Conservation (phyloP, 495 filamentous ascomycete species). For the Pyrenula aspistea region DNA sequence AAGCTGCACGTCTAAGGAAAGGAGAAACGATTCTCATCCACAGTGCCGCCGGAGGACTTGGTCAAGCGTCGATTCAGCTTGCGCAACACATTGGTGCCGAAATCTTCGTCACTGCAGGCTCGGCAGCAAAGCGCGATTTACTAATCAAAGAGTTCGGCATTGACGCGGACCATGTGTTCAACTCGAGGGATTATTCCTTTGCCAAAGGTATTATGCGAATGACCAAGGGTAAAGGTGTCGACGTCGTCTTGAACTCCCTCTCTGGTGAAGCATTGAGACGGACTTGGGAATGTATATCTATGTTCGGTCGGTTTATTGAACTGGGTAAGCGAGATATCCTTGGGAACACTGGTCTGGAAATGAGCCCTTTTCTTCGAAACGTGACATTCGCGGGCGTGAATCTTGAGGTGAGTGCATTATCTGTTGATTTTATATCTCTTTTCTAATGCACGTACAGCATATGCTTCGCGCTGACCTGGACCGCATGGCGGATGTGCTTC, state of each 20-base stretch:
- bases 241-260: constrained; percentile 41
- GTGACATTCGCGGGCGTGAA: constrained; percentile 15
- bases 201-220: constrained; percentile 30
- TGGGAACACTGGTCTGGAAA: constrained; percentile 10
- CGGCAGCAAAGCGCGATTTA: constrained; percentile 23
- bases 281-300: constrained; percentile 35
- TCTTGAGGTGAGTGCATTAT: constrained; percentile 23
- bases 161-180: constrained; percentile 30
- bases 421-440: constrained; percentile 4
- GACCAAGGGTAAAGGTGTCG: constrained; percentile 40
- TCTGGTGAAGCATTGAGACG: constrained; percentile 27
- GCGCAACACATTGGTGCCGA: constrained; percentile 19
- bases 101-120: constrained; percentile 35
- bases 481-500: neutral
- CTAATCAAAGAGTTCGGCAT: constrained; percentile 25
- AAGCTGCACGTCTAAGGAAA: constrained; percentile 16
- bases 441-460: neutral
- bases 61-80: constrained; percentile 34
- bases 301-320: constrained; percentile 33
- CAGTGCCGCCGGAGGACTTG: constrained; percentile 30
- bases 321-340: constrained; percentile 25
- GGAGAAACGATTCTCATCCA: constrained; percentile 38
- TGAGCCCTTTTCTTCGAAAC: constrained; percentile 10
- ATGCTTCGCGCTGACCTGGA: neutral
- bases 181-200: constrained; percentile 33